phyloP scores from a whole-genome alignment of 129 eudicot genomes.

The Centella asiatica region DNA sequence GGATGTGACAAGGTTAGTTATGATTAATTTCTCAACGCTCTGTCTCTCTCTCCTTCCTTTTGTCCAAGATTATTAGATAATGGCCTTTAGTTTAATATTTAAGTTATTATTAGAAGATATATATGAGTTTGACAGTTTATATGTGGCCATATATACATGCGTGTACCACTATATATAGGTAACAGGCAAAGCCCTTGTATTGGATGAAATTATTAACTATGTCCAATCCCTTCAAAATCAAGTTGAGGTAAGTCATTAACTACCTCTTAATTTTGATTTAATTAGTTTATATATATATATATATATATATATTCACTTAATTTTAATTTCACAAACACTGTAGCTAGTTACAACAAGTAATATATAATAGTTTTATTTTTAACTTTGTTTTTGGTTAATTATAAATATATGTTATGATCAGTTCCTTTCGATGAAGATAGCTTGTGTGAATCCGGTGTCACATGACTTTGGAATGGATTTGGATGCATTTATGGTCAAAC shows the following conservation, averaged over 20 bases:
- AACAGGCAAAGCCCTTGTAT: conserved; percentile 96
- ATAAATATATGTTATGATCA: conserved; percentile 13
- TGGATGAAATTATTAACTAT: conserved; percentile 95
- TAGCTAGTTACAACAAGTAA: background rate
- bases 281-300: background rate
- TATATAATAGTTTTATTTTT: background rate
- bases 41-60: too few species aligned
- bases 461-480: conserved; percentile 77
- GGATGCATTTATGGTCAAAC: conserved; percentile 58
- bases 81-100: too few species aligned
- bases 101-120: too few species aligned
- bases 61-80: too few species aligned
- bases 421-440: conserved; percentile 91
- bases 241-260: conserved; percentile 67
- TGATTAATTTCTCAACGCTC: background rate
- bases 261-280: too few species aligned
- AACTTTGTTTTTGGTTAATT: background rate
- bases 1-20: conserved; percentile 86
- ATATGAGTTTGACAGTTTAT: conserved; percentile 49
- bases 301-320: too few species aligned
- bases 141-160: background rate
- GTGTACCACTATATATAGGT: conserved; percentile 38
- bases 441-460: conserved; percentile 64
- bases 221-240: conserved; percentile 97
- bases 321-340: too few species aligned